These are phyloP conservation scores for Sporothrix variecibatus DNA, from an alignment of 2,329 filamentous ascomycete species.

Conservation along the genomic window DNA sequence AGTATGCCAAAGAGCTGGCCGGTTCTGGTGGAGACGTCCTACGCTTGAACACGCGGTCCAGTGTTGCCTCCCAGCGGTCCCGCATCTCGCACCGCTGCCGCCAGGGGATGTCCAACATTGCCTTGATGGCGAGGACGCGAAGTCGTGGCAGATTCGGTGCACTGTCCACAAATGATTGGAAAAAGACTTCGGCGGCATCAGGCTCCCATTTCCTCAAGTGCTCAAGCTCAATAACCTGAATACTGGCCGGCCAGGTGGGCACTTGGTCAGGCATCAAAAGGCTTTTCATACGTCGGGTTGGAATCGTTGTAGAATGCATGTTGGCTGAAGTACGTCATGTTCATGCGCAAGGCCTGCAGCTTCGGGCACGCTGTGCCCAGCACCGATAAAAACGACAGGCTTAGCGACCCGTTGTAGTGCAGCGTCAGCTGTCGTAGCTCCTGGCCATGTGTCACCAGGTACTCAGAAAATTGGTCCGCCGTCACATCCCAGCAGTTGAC, in stretches of 20 bases:
- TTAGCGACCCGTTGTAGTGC: slow-evolving; percentile 77
- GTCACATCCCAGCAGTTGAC: slow-evolving; percentile 77
- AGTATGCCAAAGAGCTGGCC: slow-evolving; percentile 31
- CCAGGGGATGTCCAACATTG: slow-evolving; percentile 80
- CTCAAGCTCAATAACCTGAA: slow-evolving; percentile 72
- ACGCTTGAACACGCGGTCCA: slow-evolving; percentile 67
- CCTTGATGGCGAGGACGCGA: slow-evolving; percentile 70
- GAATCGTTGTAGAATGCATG: slow-evolving; percentile 69
- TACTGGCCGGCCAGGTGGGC: slow-evolving; percentile 74
- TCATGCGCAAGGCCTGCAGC: slow-evolving; percentile 71
- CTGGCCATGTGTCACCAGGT: slow-evolving; percentile 66
- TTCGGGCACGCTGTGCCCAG: slow-evolving; percentile 69
- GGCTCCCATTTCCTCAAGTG: slow-evolving; percentile 75
- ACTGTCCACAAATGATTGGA: slow-evolving; percentile 73
- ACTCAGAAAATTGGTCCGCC: slow-evolving; percentile 65
- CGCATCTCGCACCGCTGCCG: slow-evolving; percentile 78
- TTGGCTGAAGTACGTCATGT: slow-evolving; percentile 75
- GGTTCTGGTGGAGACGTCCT: slow-evolving; percentile 33
- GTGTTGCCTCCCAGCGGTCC: slow-evolving; percentile 71
- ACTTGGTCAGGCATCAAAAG: slow-evolving; percentile 65
- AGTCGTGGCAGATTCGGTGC: slow-evolving; percentile 67
- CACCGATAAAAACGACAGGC: slow-evolving; percentile 69
- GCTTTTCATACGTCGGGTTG: slow-evolving; percentile 69
- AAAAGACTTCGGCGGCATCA: slow-evolving; percentile 72
- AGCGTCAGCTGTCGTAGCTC: slow-evolving; percentile 69